Conservation (phyloP, 306 rosid species). For the Sindora glabra region DNA sequence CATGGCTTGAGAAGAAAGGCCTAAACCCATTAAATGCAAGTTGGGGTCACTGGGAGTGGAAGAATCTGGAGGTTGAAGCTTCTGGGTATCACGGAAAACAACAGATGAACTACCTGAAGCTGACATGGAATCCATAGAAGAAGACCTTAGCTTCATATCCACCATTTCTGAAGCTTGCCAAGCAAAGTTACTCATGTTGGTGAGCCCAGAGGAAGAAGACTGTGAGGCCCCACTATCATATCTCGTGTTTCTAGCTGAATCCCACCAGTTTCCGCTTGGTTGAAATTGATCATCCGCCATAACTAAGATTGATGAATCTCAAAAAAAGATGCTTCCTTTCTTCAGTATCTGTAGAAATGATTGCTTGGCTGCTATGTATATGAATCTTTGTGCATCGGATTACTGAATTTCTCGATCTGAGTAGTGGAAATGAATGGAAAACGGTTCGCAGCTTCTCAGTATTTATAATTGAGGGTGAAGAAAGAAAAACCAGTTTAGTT, state of each 20-base stretch:
- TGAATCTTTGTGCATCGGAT: conserved; percentile 8
- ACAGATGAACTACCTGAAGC: conserved; percentile 42
- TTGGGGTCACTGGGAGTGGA: conserved; percentile 39
- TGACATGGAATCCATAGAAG: conserved; percentile 55
- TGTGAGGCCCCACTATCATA: conserved; percentile 62
- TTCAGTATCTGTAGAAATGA: background rate
- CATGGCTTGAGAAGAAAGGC: conserved; percentile 67
- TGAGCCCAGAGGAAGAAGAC: conserved; percentile 59
- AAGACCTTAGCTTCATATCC: conserved; percentile 57
- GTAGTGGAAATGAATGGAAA: conserved; percentile 44
- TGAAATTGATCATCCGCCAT: conserved; percentile 90
- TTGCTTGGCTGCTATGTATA: background rate
- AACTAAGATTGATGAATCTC: background rate
- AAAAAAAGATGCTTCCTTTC: background rate
- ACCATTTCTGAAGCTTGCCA: conserved; percentile 56
- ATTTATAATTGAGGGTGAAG: conserved; percentile 49
- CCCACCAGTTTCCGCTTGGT: conserved; percentile 86
- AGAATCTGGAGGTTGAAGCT: conserved; percentile 45
- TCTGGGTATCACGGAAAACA: conserved; percentile 42
- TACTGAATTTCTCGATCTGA: background rate
- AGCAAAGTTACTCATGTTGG: conserved; percentile 45
- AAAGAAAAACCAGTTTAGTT: conserved; percentile 1
- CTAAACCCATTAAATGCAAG: conserved; percentile 81
- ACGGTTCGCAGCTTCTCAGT: conserved; percentile 62
- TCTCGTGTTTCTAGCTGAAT: conserved; percentile 47